Base-by-base conservation (phyloP, 1,284 basidiomycete species). In the Laetiporus sulphureus region DNA sequence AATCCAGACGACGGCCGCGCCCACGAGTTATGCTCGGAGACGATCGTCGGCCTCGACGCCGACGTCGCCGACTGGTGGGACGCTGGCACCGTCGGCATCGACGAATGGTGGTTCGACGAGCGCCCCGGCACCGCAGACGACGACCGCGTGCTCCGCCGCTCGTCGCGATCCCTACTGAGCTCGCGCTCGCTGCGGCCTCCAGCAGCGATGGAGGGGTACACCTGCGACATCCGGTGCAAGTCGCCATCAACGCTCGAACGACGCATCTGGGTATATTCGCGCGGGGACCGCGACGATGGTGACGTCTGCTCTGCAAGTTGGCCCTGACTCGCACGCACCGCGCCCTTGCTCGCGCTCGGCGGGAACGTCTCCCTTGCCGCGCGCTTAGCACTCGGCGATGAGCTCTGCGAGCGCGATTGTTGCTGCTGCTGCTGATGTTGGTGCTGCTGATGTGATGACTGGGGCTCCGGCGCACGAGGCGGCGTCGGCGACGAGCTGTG, bases 381-480 rank as follows among this genome's bases (percentile, higher is more conserved):
- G 13, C 41, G 41, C 31, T 40, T 45, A n/a, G 46, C 38, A 8
- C 53, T 56, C 24, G 59, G 58, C 12, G 59, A 60, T 4, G 57
- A 57, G 48, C 55, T 58, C 16, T 61, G 54, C 32, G 58, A 57
- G 24, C 58, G 58, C 37, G 46, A 40, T 7, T 47, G 46, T 33
- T 44, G 42, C 7, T 46, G 47, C 36, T 40, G 27, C 41, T 38
- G 38, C 38, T 39, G 47, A 32, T 40, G 31, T 38, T 38, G 38
- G 36, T 36, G 40, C 45, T 45, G 42, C 29, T 49, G 42, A n/a
- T n/a, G n/a, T n/a, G n/a, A n/a, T n/a, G n/a, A n/a, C n/a, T n/a
- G n/a, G n/a, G n/a, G n/a, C n/a, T n/a, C n/a, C 25, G 36, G 39
- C 22, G 32, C 16, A 3, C 30, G 32, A 3, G 37, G 37, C 18